A percentile compares a stretch with the other conserved stretches of the same genome.
phyloP scores from a whole-genome alignment of 352 stramenopile genomes.

The Phytophthora citrophthora region DNA sequence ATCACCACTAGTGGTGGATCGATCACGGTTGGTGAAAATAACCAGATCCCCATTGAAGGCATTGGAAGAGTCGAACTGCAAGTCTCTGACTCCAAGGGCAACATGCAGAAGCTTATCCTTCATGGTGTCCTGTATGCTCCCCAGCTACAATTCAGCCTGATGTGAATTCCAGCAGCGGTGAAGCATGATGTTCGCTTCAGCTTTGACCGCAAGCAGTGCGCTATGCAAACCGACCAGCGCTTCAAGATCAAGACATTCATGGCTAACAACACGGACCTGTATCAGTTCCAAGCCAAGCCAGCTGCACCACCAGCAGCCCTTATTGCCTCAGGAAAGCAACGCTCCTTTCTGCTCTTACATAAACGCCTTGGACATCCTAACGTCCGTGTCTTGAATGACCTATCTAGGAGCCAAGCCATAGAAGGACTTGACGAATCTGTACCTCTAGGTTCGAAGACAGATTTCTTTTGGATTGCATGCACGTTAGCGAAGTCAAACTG shows the following conservation, averaged over 20 bases:
- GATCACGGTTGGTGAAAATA: slow-evolving; percentile 23
- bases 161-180: background rate
- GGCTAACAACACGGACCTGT: slow-evolving; percentile 6
- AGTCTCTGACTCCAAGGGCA: slow-evolving; percentile 19
- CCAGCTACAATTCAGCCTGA: no score
- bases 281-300: slow-evolving; percentile 16
- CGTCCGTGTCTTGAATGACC: background rate
- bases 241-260: slow-evolving; percentile 18
- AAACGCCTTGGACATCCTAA: background rate
- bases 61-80: background rate
- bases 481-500: no score
- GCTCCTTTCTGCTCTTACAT: background rate
- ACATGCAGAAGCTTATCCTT: background rate
- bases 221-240: slow-evolving; percentile 1
- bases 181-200: no score
- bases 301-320: background rate
- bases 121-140: no score
- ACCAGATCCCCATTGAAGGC: slow-evolving; percentile 8
- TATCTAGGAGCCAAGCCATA: background rate
- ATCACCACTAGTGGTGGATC: slow-evolving; percentile 5
- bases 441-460: no score
- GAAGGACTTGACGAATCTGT: background rate
- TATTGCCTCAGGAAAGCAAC: slow-evolving; percentile 11
- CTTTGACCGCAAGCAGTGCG: background rate
- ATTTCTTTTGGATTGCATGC: no score